These are phyloP conservation scores for Apiospora rasikravindrae DNA, from an alignment of 2,329 filamentous ascomycete genomes.

Conservation along the genomic window DNA sequence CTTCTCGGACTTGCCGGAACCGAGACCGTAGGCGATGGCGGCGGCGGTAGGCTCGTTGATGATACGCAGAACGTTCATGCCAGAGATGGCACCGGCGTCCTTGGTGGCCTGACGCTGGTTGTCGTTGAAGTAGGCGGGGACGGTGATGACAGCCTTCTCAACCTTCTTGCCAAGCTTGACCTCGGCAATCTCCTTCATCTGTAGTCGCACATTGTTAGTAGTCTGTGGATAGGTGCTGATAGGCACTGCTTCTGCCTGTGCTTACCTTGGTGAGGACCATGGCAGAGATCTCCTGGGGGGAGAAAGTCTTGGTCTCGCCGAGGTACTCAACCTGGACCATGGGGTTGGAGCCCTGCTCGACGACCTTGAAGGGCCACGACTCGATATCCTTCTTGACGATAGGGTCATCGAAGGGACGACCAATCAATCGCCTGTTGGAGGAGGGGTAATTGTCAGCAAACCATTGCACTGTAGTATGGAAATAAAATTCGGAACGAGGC, in stretches of 20 bases:
- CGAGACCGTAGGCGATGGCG: constrained; percentile 97
- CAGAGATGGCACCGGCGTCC: constrained; percentile 96
- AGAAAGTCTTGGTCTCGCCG: constrained; percentile 93
- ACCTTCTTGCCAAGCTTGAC: constrained; percentile 98
- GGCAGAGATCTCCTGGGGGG: constrained; percentile 97
- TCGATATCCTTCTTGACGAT: constrained; percentile 99
- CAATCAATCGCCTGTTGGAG: constrained; percentile 84
- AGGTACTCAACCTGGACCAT: constrained; percentile 96
- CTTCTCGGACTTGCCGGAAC: constrained; percentile 92
- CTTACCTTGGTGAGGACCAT: constrained; percentile 97
- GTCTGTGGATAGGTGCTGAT: background rate
- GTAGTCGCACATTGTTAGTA: constrained; percentile 25
- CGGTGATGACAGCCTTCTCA: constrained; percentile 98
- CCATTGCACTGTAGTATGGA: constrained; percentile 17
- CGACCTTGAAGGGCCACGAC: constrained; percentile 99
- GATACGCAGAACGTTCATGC: constrained; percentile 98
- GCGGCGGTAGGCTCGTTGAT: constrained; percentile 99
- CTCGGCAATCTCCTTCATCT: constrained; percentile 99
- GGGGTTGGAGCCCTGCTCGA: constrained; percentile 87
- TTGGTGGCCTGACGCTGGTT: constrained; percentile 99
- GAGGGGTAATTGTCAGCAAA: constrained; percentile 18
- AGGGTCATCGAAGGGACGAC: constrained; percentile 91
- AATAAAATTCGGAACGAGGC: constrained; percentile 29
- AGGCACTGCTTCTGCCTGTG: constrained; percentile 10
- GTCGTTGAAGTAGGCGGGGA: constrained; percentile 99